Evolutionary conservation across 2,329 filamentous ascomycete genomes (phyloP), one percentile per base, ranked within the genome.

Genomic region (Beauveria australis): DNA sequence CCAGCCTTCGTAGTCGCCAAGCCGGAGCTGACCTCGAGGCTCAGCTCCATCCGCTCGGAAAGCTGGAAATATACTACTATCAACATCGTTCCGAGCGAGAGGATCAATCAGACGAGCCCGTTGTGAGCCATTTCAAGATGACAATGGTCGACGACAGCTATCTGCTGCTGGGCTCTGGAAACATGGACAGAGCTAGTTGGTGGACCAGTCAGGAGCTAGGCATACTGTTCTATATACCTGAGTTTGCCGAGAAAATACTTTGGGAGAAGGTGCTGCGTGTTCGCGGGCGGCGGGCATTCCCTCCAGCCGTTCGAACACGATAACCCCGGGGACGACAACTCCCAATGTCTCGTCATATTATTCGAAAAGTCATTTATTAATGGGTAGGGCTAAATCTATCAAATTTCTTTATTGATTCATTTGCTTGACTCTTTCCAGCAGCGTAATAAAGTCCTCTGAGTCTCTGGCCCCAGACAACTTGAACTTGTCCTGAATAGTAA

Each of bases 171-270:
- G 91, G 91, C 0, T 92, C 89, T 19, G 90, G 89, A 1, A 95
- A 95, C 70, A 84, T 92, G 79, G 91, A 95, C 73, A 82, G 90
- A 1, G 89, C 91, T 8, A 92, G 89, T 69, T 94, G 89, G 89
- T 92, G 84, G 73, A 94, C 91, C 5, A 92, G 89, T 71, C 91
- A 94, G 73, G 91, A 95, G 73, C 75, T 94, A 24, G 90, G 90
- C 1, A 76, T 94, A 33, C 67, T 85, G 46, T 80, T 85, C 59
- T 74, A 80, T 49, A 74, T 74, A n/a, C 75, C 75, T 3, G 71
- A 67, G 0, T 73, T 76, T 44, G 63, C 71, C 41, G 72, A 70
- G 4, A 67, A 70, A 41, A 66, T 67, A n/a, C 63, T 77, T 5
- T 78, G 76, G 76, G 72, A 76, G 19, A 66, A 65, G 7, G 70